Conservation (phyloP, 208 protist genomes). For the Balamuthia mandrillaris region DNA sequence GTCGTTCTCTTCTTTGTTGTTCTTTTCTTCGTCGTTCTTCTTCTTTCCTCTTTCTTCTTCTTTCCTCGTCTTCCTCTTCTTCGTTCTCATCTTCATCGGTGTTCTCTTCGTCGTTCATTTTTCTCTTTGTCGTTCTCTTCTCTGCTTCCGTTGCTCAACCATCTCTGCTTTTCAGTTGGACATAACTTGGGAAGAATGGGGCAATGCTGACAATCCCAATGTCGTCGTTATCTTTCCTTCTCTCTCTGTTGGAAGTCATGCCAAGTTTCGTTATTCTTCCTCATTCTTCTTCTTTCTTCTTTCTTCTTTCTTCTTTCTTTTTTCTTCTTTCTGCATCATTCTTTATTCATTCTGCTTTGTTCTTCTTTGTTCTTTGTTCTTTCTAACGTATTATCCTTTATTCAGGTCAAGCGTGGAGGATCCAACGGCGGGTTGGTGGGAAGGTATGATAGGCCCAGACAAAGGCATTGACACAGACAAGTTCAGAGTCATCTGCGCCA, state of each 20-base stretch:
- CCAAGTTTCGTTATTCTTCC: neutral
- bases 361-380: too few species aligned
- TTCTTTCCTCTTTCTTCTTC: too few species aligned
- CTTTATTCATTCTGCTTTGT: too few species aligned
- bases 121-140: too few species aligned
- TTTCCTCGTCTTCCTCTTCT: too few species aligned
- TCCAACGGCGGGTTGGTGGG: conserved; percentile 31
- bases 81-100: too few species aligned
- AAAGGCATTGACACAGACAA: conserved; percentile 36
- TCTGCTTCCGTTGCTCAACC: too few species aligned
- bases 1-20: too few species aligned
- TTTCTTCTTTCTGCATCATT: neutral
- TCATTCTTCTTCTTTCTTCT: neutral
- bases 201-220: neutral
- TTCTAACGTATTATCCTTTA: neutral
- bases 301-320: neutral
- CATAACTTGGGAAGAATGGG: conserved; percentile 26
- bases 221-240: conserved; percentile 37
- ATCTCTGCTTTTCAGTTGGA: neutral
- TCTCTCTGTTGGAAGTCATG: conserved; percentile 6
- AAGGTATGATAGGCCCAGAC: conserved; percentile 24
- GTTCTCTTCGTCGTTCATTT: too few species aligned
- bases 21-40: too few species aligned
- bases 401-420: conserved; percentile 10
- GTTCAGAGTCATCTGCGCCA: conserved; percentile 21